phyloP scores from a whole-genome alignment of 495 filamentous ascomycete species.

The Penicillium canariense region DNA sequence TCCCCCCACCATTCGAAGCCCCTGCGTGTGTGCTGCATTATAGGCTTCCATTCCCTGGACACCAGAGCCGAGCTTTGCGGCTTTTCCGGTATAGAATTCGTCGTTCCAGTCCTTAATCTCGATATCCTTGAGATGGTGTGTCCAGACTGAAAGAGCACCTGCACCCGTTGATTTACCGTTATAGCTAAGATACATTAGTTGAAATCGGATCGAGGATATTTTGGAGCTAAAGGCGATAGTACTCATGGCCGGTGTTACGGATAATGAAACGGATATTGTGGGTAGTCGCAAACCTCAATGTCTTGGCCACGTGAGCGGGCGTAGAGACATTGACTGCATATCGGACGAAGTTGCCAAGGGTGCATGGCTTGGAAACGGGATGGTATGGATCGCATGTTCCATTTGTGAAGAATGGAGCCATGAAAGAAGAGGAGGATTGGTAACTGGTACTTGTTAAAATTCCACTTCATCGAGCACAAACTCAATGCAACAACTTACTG shows the following conservation, averaged over 20 bases:
- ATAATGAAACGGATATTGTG: conserved; percentile 61
- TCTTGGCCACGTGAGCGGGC: conserved; percentile 29
- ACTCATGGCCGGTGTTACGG: conserved; percentile 64
- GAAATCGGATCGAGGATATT: too few species aligned
- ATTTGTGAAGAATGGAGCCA: conserved; percentile 44
- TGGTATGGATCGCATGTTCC: conserved; percentile 57
- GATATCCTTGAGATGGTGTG: conserved; percentile 52
- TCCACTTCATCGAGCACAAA: too few species aligned
- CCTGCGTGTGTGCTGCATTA: conserved; percentile 31
- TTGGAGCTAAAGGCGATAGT: too few species aligned
- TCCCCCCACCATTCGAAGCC: conserved; percentile 32
- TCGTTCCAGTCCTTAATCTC: conserved; percentile 36
- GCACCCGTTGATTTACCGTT: conserved; percentile 58
- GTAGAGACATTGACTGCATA: conserved; percentile 47
- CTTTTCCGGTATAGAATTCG: conserved; percentile 43
- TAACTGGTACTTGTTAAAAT: conserved; percentile 17
- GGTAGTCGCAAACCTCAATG: conserved; percentile 47
- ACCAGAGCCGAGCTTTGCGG: conserved; percentile 55
- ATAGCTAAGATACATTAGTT: too few species aligned
- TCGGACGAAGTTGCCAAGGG: conserved; percentile 54
- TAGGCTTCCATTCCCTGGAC: conserved; percentile 50
- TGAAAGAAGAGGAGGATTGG: conserved; percentile 38
- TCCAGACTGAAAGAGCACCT: conserved; percentile 56
- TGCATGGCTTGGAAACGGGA: conserved; percentile 49
- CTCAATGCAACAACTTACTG: conserved; percentile 32